Evolutionary conservation across 169 alveolate genomes (phyloP), one percentile per base, ranked within the genome.

Genomic region (Sarcocystis neurona): DNA sequence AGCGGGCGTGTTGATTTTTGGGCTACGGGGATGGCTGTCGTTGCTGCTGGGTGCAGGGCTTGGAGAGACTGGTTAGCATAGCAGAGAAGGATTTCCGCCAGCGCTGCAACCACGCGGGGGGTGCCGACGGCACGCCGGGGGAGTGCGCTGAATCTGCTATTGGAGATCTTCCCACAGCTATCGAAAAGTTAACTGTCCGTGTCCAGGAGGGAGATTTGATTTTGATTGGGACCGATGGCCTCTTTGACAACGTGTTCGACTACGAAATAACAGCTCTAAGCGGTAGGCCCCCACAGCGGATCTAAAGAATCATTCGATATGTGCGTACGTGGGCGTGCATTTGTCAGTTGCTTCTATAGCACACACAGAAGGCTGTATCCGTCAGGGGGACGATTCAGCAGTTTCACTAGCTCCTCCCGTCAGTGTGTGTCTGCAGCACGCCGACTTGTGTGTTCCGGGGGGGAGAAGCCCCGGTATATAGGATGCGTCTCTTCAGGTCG

Each of bases 211-310:
- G 94, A 27, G 95, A 93, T 68, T 72, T 93, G 5, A 77, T 93
- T 39, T 50, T 93, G 30, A 70, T 89, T 53, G 96, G 93, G 20
- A 92, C 94, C 27, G 96, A 93, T 47, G 95, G 95, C n/a, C 90
- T 93, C 66, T 93, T 89, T 63, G 95, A 93, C 66, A 93, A 93
- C 70, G 72, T 93, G 15, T 92, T 48, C 60, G 95, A 92, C 48
- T 90, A 84, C 68, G 95, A 93, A 60, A 89, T 92, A 63, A 78
- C 91, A 77, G 87, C 92, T 43, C 90, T 92, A 68, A 84, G 75
- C 23, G 77, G 89, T 48, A 63, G 37, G 84, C 23, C 39, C n/a
- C 37, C 39, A 8, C n/a, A 39, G 43, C 75, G 43, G 6, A 20
- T 6, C n/a, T n/a, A n/a, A n/a, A n/a, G n/a, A n/a, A n/a, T n/a